Evolutionary conservation across 75 land plant species (phyloP).

Genomic region (Adiantum capillusveneris): DNA sequence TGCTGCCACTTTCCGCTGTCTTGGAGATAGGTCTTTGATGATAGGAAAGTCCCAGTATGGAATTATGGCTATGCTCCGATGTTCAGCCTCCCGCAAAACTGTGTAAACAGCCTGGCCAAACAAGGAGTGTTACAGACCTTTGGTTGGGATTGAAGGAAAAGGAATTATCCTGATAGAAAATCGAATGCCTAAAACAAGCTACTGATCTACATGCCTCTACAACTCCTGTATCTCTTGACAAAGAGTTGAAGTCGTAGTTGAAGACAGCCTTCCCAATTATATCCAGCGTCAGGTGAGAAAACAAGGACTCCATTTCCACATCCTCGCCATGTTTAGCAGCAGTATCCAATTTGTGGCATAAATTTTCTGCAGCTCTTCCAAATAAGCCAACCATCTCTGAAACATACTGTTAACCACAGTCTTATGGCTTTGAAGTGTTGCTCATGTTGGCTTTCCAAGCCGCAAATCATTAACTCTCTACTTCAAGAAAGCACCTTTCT

Average conservation of each 20-base stretch:
- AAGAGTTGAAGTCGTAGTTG: constrained; percentile 95
- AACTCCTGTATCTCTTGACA: constrained; percentile 76
- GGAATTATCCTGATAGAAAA: background rate
- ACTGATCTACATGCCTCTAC: constrained; percentile 45
- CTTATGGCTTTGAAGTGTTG: too few species aligned
- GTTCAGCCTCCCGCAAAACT: constrained; percentile 83
- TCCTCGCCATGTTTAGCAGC: constrained; percentile 80
- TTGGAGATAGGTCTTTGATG: constrained; percentile 73
- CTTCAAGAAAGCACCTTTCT: constrained; percentile 50
- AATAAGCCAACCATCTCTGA: constrained; percentile 84
- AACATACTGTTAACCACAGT: constrained; percentile 54
- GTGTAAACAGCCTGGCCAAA: constrained; percentile 75
- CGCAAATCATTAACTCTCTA: constrained; percentile 1
- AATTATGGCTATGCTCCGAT: constrained; percentile 66
- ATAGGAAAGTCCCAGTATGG: constrained; percentile 92
- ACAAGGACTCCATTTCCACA: constrained; percentile 92
- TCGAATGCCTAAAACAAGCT: background rate
- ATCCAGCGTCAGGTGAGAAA: constrained; percentile 88
- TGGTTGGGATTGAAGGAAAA: background rate
- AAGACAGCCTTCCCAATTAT: constrained; percentile 96
- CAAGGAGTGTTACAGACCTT: too few species aligned
- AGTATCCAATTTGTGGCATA: constrained; percentile 72
- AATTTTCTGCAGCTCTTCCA: constrained; percentile 67
- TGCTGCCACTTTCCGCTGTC: constrained; percentile 58
- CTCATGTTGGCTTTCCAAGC: background rate